Conservation (phyloP, 306 rosid genomes). For the Oxytropis ochrocephala region DNA sequence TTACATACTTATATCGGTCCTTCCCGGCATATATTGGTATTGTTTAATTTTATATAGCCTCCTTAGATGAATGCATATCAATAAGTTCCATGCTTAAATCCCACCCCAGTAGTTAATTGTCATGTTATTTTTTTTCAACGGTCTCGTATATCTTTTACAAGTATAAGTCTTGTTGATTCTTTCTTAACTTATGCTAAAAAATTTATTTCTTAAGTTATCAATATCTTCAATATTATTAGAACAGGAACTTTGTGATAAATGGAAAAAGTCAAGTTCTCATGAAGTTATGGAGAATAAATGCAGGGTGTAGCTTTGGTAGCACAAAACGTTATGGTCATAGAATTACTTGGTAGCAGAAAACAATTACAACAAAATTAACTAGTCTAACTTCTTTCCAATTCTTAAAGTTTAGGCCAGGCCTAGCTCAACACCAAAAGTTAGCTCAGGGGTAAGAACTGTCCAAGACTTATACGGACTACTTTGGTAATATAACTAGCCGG, state of each 20-base stretch:
- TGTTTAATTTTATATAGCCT: neutral
- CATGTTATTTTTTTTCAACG: neutral
- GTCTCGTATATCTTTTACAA: neutral
- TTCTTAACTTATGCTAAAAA: neutral
- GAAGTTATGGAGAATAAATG: neutral
- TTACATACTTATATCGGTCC: neutral
- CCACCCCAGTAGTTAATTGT: neutral
- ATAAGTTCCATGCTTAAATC: slow-evolving; percentile 6
- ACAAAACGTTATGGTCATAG: too few species aligned
- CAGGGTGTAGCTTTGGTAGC: neutral
- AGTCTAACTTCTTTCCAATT: too few species aligned
- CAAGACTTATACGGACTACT: too few species aligned
- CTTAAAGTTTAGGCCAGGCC: too few species aligned
- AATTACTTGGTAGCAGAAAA: too few species aligned
- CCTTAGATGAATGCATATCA: neutral
- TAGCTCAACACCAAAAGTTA: too few species aligned
- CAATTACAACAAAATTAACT: neutral
- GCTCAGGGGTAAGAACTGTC: too few species aligned
- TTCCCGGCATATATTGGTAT: neutral
- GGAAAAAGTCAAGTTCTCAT: neutral
- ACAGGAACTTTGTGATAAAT: neutral
- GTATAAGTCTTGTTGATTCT: neutral
- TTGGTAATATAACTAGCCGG: too few species aligned
- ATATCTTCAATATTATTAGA: too few species aligned
- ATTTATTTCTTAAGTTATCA: too few species aligned